Conservation (phyloP, 768 basidiomycete genomes). For the Paxillus ammoniavirescens region DNA sequence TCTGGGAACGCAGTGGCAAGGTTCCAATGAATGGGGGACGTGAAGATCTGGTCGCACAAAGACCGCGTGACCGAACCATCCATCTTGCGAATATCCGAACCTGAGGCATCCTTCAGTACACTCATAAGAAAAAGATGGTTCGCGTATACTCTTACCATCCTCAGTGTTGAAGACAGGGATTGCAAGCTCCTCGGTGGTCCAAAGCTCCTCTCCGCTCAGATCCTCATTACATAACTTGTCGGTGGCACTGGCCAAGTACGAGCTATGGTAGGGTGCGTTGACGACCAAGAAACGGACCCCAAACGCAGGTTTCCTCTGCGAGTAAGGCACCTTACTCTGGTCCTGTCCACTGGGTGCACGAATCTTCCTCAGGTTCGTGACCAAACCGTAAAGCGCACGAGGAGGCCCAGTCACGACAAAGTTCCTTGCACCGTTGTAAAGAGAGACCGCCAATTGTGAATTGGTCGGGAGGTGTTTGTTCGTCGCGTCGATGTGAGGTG, state of each 20-base stretch:
- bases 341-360: conserved; percentile 85
- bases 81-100: conserved; percentile 75
- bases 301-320: conserved; percentile 93
- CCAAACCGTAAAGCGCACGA: conserved; percentile 90
- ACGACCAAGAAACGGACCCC: conserved; percentile 93
- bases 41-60: conserved; percentile 92
- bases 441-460: conserved; percentile 81
- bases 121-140: conserved; percentile 15
- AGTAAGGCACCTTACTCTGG: conserved; percentile 92
- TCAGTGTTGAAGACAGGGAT: conserved; percentile 94
- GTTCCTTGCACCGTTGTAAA: conserved; percentile 88
- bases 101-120: conserved; percentile 38
- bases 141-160: conserved; percentile 58
- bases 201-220: conserved; percentile 74
- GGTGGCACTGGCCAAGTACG: conserved; percentile 72
- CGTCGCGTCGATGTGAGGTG: conserved; percentile 80
- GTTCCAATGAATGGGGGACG: conserved; percentile 88
- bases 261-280: conserved; percentile 94
- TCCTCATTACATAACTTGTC: conserved; percentile 78
- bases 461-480: conserved; percentile 81
- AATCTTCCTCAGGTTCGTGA: conserved; percentile 86
- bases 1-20: conserved; percentile 88
- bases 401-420: conserved; percentile 94
- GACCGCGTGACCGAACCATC: conserved; percentile 79
- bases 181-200: conserved; percentile 63